A percentile compares a stretch with the other conserved stretches of the same genome.
These are phyloP conservation scores for Cymbopogon flexuosus DNA, from an alignment of 202 grass and related monocot genomes.

Conservation along the genomic window DNA sequence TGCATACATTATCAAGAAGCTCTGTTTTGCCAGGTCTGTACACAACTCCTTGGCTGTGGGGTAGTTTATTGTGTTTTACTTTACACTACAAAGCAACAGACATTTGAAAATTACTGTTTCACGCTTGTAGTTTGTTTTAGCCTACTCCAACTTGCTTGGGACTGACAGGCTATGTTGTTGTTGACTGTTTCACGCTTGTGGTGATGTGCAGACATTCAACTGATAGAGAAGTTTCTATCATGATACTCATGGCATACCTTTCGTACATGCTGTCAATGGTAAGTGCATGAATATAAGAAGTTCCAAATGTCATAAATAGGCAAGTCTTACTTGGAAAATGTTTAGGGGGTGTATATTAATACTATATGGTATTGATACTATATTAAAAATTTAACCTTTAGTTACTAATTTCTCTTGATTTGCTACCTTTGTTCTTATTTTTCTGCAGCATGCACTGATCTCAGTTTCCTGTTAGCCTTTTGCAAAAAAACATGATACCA, in stretches of 20 bases:
- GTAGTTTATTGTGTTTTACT: not conserved
- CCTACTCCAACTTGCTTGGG: too few relatives aligned
- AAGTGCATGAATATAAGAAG: constrained; percentile 30
- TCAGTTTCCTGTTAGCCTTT: not conserved
- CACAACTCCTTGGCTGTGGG: not conserved
- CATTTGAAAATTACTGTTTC: not conserved
- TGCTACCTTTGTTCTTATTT: not conserved
- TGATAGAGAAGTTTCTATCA: constrained; percentile 94
- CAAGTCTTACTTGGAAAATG: not conserved
- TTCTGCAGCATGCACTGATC: not conserved
- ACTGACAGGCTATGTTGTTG: too few relatives aligned
- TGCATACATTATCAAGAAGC: constrained; percentile 82
- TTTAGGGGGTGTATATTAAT: not conserved
- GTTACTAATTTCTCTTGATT: not conserved
- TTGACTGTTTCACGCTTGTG: not conserved
- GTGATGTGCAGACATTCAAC: constrained; percentile 69
- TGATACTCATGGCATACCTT: constrained; percentile 98
- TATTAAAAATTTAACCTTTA: not conserved
- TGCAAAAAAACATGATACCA: constrained; percentile 4
- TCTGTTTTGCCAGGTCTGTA: constrained; percentile 84
- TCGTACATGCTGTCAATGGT: constrained; percentile 88
- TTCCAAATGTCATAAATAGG: constrained; percentile 1
- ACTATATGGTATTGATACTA: not conserved
- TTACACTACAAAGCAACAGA: constrained; percentile 8
- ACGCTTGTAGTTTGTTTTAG: too few relatives aligned